phyloP scores from a whole-genome alignment of 2,329 filamentous ascomycete species.

The Xylariaceae sp. region DNA sequence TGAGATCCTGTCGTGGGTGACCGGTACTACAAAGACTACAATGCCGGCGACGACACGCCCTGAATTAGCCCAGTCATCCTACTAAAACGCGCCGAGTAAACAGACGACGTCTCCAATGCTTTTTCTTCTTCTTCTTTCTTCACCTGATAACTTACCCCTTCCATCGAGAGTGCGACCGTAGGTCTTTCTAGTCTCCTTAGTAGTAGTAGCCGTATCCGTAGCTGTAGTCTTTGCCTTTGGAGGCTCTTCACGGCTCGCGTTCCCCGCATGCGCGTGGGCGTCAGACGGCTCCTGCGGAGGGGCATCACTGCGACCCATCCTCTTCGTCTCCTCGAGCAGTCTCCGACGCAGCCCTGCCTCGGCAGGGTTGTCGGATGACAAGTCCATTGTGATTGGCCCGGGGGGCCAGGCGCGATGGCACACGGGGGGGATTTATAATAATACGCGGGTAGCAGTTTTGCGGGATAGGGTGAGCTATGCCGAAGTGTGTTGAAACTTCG shows the following conservation, averaged over 20 bases:
- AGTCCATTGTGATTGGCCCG: slow-evolving; percentile 23
- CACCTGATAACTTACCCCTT: slow-evolving; percentile 59
- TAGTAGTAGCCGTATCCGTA: slow-evolving; percentile 10
- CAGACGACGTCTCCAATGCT: neutral
- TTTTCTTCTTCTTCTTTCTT: neutral
- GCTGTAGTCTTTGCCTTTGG: neutral
- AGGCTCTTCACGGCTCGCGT: slow-evolving; percentile 7
- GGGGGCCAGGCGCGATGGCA: neutral
- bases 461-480: slow-evolving; percentile 1
- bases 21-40: slow-evolving; percentile 87
- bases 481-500: slow-evolving; percentile 27
- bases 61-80: slow-evolving; percentile 3
- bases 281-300: slow-evolving; percentile 15
- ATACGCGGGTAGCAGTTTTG: neutral
- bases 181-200: slow-evolving; percentile 56
- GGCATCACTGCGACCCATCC: slow-evolving; percentile 12
- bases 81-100: neutral
- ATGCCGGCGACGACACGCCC: neutral
- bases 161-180: slow-evolving; percentile 89
- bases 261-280: slow-evolving; percentile 11
- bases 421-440: neutral
- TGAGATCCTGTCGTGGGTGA: slow-evolving; percentile 98
- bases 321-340: slow-evolving; percentile 15
- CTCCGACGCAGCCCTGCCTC: slow-evolving; percentile 30
- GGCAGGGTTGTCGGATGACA: slow-evolving; percentile 13